Conservation (phyloP, 2,329 filamentous ascomycete species). For the Aureobasidium sp. region DNA sequence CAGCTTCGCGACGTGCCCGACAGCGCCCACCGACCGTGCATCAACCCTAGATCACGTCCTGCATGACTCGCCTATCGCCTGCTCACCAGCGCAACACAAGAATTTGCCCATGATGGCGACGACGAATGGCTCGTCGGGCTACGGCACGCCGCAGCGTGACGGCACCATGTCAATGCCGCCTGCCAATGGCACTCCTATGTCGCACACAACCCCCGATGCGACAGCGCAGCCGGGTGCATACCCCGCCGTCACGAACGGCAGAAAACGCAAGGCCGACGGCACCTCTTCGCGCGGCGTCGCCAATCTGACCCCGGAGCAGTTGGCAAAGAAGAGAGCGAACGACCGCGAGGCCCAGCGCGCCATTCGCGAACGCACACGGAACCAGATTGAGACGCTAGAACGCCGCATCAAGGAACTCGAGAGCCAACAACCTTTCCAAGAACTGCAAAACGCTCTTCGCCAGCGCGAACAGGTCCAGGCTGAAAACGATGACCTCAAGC, state of each 20-base stretch:
- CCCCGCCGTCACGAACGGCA: constrained; percentile 20
- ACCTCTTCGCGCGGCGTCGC: constrained; percentile 64
- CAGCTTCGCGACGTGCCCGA: not conserved
- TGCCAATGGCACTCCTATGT: not conserved
- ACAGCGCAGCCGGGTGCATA: not conserved
- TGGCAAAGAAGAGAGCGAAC: constrained; percentile 85
- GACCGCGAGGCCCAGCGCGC: constrained; percentile 81
- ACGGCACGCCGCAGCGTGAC: constrained; percentile 12
- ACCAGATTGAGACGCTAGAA: constrained; percentile 70
- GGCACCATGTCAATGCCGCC: not conserved
- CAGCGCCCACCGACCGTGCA: not conserved
- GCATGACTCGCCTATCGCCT: constrained; percentile 3
- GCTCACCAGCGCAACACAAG: not conserved
- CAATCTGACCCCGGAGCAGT: constrained; percentile 78
- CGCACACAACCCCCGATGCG: not conserved
- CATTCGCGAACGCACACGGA: constrained; percentile 74
- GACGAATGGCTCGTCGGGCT: constrained; percentile 11
- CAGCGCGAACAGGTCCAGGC: constrained; percentile 64
- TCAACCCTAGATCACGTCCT: not conserved
- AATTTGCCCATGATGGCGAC: constrained; percentile 5
- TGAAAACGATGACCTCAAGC: constrained; percentile 72
- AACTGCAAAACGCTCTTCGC: constrained; percentile 66
- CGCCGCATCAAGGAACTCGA: constrained; percentile 67
- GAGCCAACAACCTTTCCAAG: constrained; percentile 73
- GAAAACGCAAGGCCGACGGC: constrained; percentile 30